Base-by-base conservation (phyloP, 108 stramenopile species). In the Cyclotella choctawhatcheeana region DNA sequence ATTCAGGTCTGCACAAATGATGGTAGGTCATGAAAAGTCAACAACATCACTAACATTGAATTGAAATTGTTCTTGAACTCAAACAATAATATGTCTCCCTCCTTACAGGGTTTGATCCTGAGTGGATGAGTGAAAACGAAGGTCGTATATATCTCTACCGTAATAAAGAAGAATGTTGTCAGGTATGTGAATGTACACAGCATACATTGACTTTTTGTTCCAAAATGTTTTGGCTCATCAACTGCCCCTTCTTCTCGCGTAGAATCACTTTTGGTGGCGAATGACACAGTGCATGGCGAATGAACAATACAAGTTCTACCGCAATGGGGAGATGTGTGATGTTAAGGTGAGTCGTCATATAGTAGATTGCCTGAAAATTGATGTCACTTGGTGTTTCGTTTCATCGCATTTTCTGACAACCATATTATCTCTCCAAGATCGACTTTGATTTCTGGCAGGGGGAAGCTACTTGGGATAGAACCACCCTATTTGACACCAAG, bases 281-380 rank as follows among this genome's bases (percentile, higher is more conserved):
- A 79, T 79, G 71, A 67, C 71, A 14, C 71, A 79, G 35, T 79
- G 78, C 40, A 79, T 79, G 78, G 71, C 66, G 20, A 79, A 79
- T 55, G 78, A 79, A 64, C 70, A 79, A 50, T 79, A 63, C 53
- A 79, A 79, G 25, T 79, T 79, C 60, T 79, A 73, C 48, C 35
- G 43, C 18, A 73, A 68, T 68, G 78, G 63, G 0, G 71, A 79
- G 12, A 73, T 71, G 17, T 79, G 78, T 56, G 71, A 72, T 45
- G 60, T 37, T 58, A 79, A 79, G n/a, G n/a, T n/a, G n/a, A n/a
- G n/a, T n/a, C n/a, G n/a, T n/a, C n/a, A n/a, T n/a, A n/a, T n/a
- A n/a, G n/a, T n/a, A n/a, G n/a, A n/a, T n/a, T n/a, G n/a, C n/a
- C n/a, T n/a, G n/a, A n/a, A n/a, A n/a, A n/a, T n/a, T n/a, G n/a